A percentile compares a stretch with the other conserved stretches of the same genome.
These are phyloP conservation scores for Euphorbia lathyris DNA, from an alignment of 345 rosid genomes.

Conservation along the genomic window DNA sequence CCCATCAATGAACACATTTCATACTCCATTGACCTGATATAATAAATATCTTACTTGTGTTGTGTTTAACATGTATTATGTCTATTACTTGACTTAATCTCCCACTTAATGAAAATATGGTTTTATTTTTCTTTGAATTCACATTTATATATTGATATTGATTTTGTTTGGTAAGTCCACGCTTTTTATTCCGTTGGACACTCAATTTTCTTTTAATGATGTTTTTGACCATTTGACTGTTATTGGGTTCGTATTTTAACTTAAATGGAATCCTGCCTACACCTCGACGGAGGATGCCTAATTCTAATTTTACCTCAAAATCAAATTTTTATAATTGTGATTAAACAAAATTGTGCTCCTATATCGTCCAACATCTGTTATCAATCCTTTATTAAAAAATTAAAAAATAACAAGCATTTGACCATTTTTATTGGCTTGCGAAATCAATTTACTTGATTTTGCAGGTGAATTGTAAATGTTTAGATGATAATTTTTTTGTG, in stretches of 20 bases:
- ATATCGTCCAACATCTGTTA: not conserved
- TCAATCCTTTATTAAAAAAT: not conserved
- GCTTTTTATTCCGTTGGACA: not conserved
- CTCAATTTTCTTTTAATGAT: not conserved
- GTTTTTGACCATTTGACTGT: no score
- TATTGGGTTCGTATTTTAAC: not conserved
- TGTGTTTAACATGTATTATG: not conserved
- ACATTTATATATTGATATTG: not conserved
- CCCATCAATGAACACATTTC: no score
- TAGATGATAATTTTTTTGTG: no score
- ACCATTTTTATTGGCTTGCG: no score
- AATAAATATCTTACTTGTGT: no score
- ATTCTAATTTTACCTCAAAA: no score
- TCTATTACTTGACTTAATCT: constrained; percentile 1
- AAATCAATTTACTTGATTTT: no score
- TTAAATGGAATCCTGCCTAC: not conserved
- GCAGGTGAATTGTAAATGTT: no score
- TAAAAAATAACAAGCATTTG: no score
- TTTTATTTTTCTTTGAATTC: no score
- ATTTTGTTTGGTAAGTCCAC: not conserved
- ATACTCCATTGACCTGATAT: no score
- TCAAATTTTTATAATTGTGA: no score
- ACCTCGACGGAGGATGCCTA: not conserved
- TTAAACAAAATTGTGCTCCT: not conserved
- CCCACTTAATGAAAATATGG: not conserved